These are phyloP conservation scores for Globisporangium lucens DNA, from an alignment of 352 stramenopile genomes.

Conservation along the genomic window DNA sequence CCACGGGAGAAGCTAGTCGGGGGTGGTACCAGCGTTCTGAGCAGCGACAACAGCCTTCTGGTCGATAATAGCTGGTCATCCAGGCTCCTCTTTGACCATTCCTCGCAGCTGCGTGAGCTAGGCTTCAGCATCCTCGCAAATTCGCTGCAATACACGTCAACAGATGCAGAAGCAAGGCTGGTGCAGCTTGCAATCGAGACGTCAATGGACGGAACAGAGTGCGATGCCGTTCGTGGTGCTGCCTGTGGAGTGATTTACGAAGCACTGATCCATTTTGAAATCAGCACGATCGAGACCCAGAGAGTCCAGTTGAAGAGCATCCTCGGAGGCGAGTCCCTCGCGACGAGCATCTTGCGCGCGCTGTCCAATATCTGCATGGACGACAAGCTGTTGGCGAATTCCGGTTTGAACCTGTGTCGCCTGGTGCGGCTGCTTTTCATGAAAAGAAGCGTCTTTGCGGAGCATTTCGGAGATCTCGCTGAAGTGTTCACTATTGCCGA, in stretches of 20 bases:
- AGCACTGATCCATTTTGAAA: conserved; percentile 28
- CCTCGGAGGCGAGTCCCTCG: conserved; percentile 23
- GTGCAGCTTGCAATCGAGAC: conserved; percentile 51
- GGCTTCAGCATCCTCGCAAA: conserved; percentile 33
- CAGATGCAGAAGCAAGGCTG: conserved; percentile 9
- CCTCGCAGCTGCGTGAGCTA: conserved; percentile 41
- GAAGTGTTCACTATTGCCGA: conserved; percentile 26
- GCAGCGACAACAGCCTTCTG: conserved; percentile 33
- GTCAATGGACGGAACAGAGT: conserved; percentile 43
- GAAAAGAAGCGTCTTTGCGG: conserved; percentile 16
- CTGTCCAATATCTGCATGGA: conserved; percentile 27
- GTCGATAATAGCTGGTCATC: conserved; percentile 49
- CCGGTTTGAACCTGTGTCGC: conserved; percentile 23
- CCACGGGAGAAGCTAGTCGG: conserved; percentile 22
- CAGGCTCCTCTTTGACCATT: conserved; percentile 56
- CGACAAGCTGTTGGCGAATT: conserved; percentile 26
- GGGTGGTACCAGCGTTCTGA: conserved; percentile 22
- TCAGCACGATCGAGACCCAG: conserved; percentile 3
- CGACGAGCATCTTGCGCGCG: conserved; percentile 18
- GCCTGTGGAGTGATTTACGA: conserved; percentile 31
- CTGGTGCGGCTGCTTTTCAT: conserved; percentile 34
- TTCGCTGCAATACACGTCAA: background rate
- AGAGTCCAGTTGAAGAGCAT: conserved; percentile 20
- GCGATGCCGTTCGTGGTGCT: conserved; percentile 49
- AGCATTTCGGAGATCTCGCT: conserved; percentile 30